Evolutionary conservation across 495 filamentous ascomycete species (phyloP).

Genomic region (Podospora appendiculata): DNA sequence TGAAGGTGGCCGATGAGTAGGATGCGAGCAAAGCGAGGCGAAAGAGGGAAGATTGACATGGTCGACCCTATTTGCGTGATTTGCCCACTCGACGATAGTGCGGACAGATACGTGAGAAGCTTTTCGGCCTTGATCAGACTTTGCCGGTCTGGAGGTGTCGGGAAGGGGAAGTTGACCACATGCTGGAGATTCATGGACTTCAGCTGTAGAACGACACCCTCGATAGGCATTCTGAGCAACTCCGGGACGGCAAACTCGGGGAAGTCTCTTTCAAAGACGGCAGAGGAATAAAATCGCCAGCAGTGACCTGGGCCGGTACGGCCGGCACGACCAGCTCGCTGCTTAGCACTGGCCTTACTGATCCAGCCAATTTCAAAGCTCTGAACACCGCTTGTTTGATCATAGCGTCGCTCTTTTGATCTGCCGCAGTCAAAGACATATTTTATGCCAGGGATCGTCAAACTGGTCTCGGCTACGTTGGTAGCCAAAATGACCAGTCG

Average conservation of each 20-base stretch:
- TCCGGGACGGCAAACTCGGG: slow-evolving; percentile 80
- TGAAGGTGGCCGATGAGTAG: slow-evolving; percentile 79
- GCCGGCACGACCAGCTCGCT: slow-evolving; percentile 89
- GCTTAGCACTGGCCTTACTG: slow-evolving; percentile 91
- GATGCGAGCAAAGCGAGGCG: slow-evolving; percentile 86
- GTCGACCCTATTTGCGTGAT: slow-evolving; percentile 69
- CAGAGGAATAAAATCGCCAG: slow-evolving; percentile 88
- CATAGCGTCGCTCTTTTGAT: slow-evolving; percentile 84
- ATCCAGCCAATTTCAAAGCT: slow-evolving; percentile 95
- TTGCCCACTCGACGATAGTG: slow-evolving; percentile 58
- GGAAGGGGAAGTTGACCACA: slow-evolving; percentile 95
- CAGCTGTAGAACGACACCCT: slow-evolving; percentile 86
- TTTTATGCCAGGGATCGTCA: slow-evolving; percentile 91
- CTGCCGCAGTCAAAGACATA: slow-evolving; percentile 94
- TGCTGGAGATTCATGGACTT: slow-evolving; percentile 92
- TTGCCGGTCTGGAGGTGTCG: slow-evolving; percentile 76
- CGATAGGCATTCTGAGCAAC: slow-evolving; percentile 85
- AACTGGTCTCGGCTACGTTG: slow-evolving; percentile 93
- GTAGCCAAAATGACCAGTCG: slow-evolving; percentile 89
- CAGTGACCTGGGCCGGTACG: slow-evolving; percentile 95
- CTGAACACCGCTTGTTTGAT: slow-evolving; percentile 79
- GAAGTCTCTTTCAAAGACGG: slow-evolving; percentile 89
- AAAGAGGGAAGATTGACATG: slow-evolving; percentile 82
- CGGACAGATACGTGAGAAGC: slow-evolving; percentile 66
- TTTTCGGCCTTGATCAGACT: slow-evolving; percentile 82